phyloP scores from a whole-genome alignment of 257 asterid species.

The Henckelia pumila region DNA sequence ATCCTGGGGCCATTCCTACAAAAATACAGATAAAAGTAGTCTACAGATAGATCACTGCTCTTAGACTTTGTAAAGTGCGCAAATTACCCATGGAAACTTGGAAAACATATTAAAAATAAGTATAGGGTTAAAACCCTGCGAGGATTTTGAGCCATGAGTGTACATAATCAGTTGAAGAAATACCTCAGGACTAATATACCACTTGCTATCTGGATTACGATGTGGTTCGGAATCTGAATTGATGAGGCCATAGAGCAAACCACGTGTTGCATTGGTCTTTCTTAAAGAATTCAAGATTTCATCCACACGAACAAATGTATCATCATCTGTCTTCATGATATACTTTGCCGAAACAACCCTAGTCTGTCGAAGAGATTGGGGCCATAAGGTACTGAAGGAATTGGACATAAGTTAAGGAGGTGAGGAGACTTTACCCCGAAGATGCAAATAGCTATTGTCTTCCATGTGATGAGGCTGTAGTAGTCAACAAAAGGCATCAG shows the following conservation, averaged over 20 bases:
- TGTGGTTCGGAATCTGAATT: constrained; percentile 85
- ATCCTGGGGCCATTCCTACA: constrained; percentile 88
- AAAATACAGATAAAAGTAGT: constrained; percentile 4
- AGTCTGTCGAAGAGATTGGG: constrained; percentile 66
- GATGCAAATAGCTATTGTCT: constrained; percentile 83
- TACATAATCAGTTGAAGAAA: constrained; percentile 19
- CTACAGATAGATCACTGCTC: constrained; percentile 7
- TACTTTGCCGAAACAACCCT: constrained; percentile 74
- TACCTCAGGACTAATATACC: constrained; percentile 95
- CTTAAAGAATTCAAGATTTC: constrained; percentile 69
- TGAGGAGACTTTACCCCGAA: constrained; percentile 76
- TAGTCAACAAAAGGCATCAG: constrained; percentile 98
- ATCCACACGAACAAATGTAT: constrained; percentile 95
- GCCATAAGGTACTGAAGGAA: constrained; percentile 35
- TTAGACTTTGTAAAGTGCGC: no score
- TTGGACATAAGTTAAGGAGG: constrained; percentile 31
- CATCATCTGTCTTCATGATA: constrained; percentile 99
- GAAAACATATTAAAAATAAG: neutral
- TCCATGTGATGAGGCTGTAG: constrained; percentile 91
- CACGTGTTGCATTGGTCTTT: constrained; percentile 48
- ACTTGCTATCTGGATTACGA: constrained; percentile 84
- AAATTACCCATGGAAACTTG: neutral
- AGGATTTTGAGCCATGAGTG: constrained; percentile 6
- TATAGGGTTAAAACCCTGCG: neutral
- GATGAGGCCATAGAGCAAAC: constrained; percentile 92